phyloP scores from a whole-genome alignment of 2,329 filamentous ascomycete genomes.

The Onygenales sp. region DNA sequence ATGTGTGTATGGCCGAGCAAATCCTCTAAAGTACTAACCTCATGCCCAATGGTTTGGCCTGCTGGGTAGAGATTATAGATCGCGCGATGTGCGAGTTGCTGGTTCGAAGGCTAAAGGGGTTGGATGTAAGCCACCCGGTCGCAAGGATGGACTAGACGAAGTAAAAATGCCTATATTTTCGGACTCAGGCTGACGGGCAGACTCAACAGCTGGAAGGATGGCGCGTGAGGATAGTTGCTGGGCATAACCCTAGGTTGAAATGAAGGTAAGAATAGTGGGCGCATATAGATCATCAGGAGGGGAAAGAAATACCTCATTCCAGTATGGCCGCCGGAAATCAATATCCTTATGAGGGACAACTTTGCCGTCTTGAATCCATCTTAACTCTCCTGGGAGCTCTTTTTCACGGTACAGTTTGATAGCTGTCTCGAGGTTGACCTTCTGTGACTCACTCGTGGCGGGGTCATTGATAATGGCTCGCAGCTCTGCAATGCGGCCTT shows the following conservation, averaged over 20 bases:
- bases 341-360: slow-evolving; percentile 1
- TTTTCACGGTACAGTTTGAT: slow-evolving; percentile 2
- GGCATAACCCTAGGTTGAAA: slow-evolving; percentile 7
- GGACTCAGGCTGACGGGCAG: background rate
- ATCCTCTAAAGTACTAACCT: no score
- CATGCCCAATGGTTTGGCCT: no score
- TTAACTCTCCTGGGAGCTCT: background rate
- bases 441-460: background rate
- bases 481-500: background rate
- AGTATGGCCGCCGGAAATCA: slow-evolving; percentile 2
- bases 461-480: background rate
- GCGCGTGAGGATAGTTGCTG: slow-evolving; percentile 5
- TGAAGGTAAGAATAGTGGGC: background rate
- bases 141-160: background rate
- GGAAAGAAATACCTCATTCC: slow-evolving; percentile 6
- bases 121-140: slow-evolving; percentile 3
- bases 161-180: no score
- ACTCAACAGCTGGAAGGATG: slow-evolving; percentile 2
- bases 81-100: slow-evolving; percentile 7
- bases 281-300: no score
- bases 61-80: background rate
- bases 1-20: no score
- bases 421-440: background rate
- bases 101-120: slow-evolving; percentile 3
- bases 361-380: slow-evolving; percentile 1